phyloP scores from a whole-genome alignment of 1,284 basidiomycete genomes.

The Agaricales sp. region DNA sequence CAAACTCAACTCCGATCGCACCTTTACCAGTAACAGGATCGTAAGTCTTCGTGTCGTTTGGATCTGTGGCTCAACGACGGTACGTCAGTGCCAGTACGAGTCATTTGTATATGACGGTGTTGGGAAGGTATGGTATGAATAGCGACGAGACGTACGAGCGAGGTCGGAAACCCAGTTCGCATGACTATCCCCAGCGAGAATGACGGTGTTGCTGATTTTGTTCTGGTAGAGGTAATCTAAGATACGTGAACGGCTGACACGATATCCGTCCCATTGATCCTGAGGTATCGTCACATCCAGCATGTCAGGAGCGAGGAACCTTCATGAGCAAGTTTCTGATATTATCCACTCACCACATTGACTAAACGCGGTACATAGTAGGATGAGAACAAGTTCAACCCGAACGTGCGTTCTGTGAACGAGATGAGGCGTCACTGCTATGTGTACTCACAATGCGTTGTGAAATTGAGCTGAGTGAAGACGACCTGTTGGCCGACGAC shows the following conservation, averaged over 20 bases:
- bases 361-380: too few relatives aligned
- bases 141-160: slow-evolving; percentile 24
- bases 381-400: too few relatives aligned
- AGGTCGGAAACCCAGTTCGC: slow-evolving; percentile 55
- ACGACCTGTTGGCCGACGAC: slow-evolving; percentile 53
- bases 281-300: slow-evolving; percentile 13
- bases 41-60: neutral
- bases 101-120: too few relatives aligned
- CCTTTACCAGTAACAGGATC: neutral
- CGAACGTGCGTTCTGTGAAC: too few relatives aligned
- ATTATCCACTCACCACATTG: too few relatives aligned
- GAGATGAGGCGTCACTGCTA: neutral
- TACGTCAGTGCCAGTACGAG: too few relatives aligned
- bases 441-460: slow-evolving; percentile 24
- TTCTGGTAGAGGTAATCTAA: slow-evolving; percentile 37
- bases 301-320: neutral
- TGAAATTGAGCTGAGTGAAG: slow-evolving; percentile 37
- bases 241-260: slow-evolving; percentile 45
- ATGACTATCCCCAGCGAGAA: slow-evolving; percentile 57
- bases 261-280: slow-evolving; percentile 61
- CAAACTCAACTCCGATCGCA: slow-evolving; percentile 1
- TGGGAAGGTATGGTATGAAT: neutral
- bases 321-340: too few relatives aligned
- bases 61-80: too few relatives aligned
- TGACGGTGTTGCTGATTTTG: slow-evolving; percentile 46